Conservation (phyloP, 2,329 filamentous ascomycete genomes). For the Colletotrichum spinosum region DNA sequence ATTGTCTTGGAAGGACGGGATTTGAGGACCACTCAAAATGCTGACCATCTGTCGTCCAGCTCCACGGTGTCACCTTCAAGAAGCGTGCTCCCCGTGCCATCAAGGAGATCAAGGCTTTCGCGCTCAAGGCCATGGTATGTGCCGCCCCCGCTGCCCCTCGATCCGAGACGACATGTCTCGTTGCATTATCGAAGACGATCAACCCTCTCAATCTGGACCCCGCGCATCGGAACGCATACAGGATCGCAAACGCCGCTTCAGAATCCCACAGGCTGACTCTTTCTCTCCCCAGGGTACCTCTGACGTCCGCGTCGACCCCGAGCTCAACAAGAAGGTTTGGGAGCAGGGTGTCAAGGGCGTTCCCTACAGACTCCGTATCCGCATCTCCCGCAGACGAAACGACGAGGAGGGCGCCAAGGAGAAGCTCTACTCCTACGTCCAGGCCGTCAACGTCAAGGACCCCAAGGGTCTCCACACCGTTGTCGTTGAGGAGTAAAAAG, state of each 20-base stretch:
- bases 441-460: conserved; percentile 99
- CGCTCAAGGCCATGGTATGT: conserved; percentile 94
- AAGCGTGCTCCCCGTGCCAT: conserved; percentile 98
- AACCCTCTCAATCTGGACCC: too few relatives aligned
- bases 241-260: too few relatives aligned
- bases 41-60: conserved; percentile 65
- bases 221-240: too few relatives aligned
- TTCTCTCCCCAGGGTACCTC: conserved; percentile 78
- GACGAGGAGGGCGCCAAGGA: conserved; percentile 99
- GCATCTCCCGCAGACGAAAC: conserved; percentile 99
- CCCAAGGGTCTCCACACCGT: conserved; percentile 96
- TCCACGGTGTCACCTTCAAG: conserved; percentile 99
- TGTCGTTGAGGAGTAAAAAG: conserved; percentile 79
- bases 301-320: conserved; percentile 97
- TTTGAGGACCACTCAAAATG: conserved; percentile 28
- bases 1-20: neutral
- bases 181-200: neutral
- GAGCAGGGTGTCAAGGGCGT: conserved; percentile 99
- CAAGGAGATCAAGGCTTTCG: conserved; percentile 99
- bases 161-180: neutral
- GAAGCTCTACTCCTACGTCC: conserved; percentile 99
- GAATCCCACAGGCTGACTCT: too few relatives aligned
- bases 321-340: conserved; percentile 99
- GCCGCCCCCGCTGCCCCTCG: conserved; percentile 42
- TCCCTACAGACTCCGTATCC: conserved; percentile 94